These are phyloP conservation scores for Amylostereum chailletii DNA, from an alignment of 1,284 basidiomycete genomes.

Conservation along the genomic window DNA sequence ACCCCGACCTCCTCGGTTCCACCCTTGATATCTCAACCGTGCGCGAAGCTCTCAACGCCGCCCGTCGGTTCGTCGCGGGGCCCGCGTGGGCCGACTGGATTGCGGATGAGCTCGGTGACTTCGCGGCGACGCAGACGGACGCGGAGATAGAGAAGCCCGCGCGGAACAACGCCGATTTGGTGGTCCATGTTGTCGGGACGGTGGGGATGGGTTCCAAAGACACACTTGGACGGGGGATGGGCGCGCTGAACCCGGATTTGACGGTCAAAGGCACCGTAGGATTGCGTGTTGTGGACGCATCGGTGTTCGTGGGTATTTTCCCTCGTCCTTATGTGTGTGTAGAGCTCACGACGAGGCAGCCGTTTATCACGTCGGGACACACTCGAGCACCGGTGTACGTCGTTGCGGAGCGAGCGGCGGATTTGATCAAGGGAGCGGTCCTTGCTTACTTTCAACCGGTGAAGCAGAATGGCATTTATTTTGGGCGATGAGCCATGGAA, in stretches of 20 bases:
- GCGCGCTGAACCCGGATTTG: conserved; percentile 46
- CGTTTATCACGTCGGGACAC: conserved; percentile 12
- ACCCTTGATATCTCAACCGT: conserved; percentile 16
- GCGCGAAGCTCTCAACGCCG: conserved; percentile 14
- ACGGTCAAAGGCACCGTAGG: conserved; percentile 38
- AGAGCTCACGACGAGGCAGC: conserved; percentile 4
- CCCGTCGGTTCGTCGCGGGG: conserved; percentile 15
- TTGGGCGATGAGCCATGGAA: too few relatives aligned
- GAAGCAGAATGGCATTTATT: too few relatives aligned
- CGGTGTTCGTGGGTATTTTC: conserved; percentile 11
- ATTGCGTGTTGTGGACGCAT: conserved; percentile 20
- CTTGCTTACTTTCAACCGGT: too few relatives aligned
- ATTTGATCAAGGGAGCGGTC: background rate
- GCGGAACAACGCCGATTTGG: conserved; percentile 11
- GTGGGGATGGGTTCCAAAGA: conserved; percentile 17
- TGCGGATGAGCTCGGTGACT: conserved; percentile 11
- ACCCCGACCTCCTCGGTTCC: conserved; percentile 32
- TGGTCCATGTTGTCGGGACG: conserved; percentile 22
- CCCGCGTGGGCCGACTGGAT: conserved; percentile 17
- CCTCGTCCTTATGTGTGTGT: too few relatives aligned
- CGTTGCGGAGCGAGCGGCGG: conserved; percentile 9
- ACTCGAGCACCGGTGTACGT: conserved; percentile 11
- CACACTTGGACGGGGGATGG: conserved; percentile 7
- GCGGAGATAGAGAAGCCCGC: conserved; percentile 17
- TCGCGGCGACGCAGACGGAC: conserved; percentile 16